phyloP scores from a whole-genome alignment of 2,329 filamentous ascomycete species.

The Epichloe uncinata region DNA sequence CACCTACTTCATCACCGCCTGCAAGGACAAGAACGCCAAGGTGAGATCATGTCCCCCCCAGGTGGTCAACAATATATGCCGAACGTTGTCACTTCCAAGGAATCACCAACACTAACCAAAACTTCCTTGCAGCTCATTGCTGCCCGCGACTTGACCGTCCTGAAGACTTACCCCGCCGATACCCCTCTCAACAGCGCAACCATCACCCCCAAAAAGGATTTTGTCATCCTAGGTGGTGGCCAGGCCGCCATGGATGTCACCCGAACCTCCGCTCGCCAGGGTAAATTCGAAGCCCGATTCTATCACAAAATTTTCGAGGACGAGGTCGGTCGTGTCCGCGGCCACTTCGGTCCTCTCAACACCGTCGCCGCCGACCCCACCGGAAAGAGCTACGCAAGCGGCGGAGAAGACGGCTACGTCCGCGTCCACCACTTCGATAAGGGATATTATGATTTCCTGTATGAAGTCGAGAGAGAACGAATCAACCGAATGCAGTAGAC shows the following conservation, averaged over 20 bases:
- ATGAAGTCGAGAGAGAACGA: constrained; percentile 89
- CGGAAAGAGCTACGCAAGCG: constrained; percentile 85
- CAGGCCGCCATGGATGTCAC: constrained; percentile 99
- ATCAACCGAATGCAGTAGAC: constrained; percentile 30
- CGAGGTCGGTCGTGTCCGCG: constrained; percentile 91
- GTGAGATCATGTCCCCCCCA: constrained; percentile 27
- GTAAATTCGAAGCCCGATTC: constrained; percentile 98
- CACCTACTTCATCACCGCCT: constrained; percentile 96
- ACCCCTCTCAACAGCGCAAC: constrained; percentile 93
- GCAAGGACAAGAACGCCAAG: constrained; percentile 96
- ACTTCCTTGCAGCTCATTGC: constrained; percentile 52
- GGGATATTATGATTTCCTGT: constrained; percentile 96
- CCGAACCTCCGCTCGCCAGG: constrained; percentile 82
- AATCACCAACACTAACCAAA: no score
- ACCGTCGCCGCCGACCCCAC: constrained; percentile 88
- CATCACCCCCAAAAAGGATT: constrained; percentile 93
- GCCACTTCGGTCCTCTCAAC: constrained; percentile 95
- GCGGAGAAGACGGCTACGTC: constrained; percentile 97
- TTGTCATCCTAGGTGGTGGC: constrained; percentile 92
- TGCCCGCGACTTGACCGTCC: constrained; percentile 70
- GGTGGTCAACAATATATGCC: no score
- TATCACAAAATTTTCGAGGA: constrained; percentile 99
- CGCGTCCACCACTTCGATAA: constrained; percentile 98
- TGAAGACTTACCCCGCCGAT: constrained; percentile 87
- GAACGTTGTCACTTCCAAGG: no score